These are phyloP conservation scores for Yamadazyma oceani DNA, from an alignment of 1,139 yeast species.

Conservation along the genomic window DNA sequence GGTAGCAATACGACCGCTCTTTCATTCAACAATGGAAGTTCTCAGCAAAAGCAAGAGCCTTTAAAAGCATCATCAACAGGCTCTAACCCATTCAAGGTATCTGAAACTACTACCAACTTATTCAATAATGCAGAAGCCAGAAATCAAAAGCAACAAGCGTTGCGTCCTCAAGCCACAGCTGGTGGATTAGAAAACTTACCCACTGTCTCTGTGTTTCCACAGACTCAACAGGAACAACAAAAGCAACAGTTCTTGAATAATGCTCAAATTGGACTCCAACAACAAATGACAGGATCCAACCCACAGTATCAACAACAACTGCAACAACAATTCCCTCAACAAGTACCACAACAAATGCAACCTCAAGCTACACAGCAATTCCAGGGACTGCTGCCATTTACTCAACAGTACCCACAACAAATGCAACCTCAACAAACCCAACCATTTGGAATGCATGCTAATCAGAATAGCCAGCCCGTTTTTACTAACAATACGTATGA, in stretches of 20 bases:
- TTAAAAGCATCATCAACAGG: conserved; percentile 37
- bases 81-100: conserved; percentile 46
- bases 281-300: conserved; percentile 5
- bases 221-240: conserved; percentile 49
- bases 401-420: conserved; percentile 15
- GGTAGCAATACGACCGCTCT: conserved; percentile 39
- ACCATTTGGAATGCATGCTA: conserved; percentile 11
- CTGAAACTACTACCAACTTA: conserved; percentile 35
- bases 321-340: conserved; percentile 6
- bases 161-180: conserved; percentile 57
- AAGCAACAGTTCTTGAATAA: conserved; percentile 35
- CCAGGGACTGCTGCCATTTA: conserved; percentile 10
- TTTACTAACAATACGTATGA: conserved; percentile 20
- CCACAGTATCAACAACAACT: conserved; percentile 11
- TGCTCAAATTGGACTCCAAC: conserved; percentile 38
- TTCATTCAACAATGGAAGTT: conserved; percentile 22
- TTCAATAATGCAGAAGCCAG: conserved; percentile 28
- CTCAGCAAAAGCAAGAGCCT: conserved; percentile 21
- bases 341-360: conserved; percentile 12
- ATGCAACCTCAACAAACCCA: conserved; percentile 10
- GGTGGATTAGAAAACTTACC: conserved; percentile 67
- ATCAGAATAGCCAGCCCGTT: conserved; percentile 5
- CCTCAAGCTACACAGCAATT: conserved; percentile 6
- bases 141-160: conserved; percentile 20
- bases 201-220: conserved; percentile 65